phyloP scores from a whole-genome alignment of 495 filamentous ascomycete species.

The Entonaema liquescens region DNA sequence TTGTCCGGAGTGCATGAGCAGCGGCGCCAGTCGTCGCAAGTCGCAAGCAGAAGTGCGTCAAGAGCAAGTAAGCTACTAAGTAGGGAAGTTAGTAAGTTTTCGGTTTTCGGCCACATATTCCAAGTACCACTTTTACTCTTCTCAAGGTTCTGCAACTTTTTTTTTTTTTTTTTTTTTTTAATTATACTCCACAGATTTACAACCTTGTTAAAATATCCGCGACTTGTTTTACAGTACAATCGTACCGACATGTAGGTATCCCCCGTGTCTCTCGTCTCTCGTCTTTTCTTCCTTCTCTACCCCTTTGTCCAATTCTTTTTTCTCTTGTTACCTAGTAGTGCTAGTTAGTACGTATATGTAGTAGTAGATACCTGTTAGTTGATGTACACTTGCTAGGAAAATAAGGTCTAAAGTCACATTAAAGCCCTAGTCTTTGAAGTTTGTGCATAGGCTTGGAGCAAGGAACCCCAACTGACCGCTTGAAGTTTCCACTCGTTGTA shows the following conservation, averaged over 20 bases:
- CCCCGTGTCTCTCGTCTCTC: neutral
- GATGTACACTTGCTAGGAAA: neutral
- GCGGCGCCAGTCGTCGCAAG: conserved; percentile 20
- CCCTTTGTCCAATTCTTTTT: neutral
- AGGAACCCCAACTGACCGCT: conserved; percentile 46
- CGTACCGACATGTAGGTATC: conserved; percentile 1
- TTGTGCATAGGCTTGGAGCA: conserved; percentile 5
- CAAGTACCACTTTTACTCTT: conserved; percentile 29
- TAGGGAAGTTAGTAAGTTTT: conserved; percentile 13
- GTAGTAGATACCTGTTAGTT: neutral
- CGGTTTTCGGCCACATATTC: conserved; percentile 27
- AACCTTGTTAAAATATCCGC: conserved; percentile 28
- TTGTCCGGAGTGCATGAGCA: conserved; percentile 47
- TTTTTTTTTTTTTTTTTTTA: conserved; percentile 1
- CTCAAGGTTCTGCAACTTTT: conserved; percentile 13
- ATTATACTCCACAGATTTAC: conserved; percentile 19
- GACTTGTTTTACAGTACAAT: conserved; percentile 21
- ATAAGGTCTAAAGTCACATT: conserved; percentile 5
- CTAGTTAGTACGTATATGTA: neutral
- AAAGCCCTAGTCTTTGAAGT: conserved; percentile 7
- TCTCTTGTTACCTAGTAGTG: neutral
- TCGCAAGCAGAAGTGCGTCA: conserved; percentile 30
- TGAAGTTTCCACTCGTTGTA: conserved; percentile 38
- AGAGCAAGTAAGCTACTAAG: conserved; percentile 10
- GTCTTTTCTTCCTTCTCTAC: neutral